Evolutionary conservation across 345 rosid genomes (phyloP), one percentile per base, ranked within the genome.

Genomic region (Rubroshorea leprosula): DNA sequence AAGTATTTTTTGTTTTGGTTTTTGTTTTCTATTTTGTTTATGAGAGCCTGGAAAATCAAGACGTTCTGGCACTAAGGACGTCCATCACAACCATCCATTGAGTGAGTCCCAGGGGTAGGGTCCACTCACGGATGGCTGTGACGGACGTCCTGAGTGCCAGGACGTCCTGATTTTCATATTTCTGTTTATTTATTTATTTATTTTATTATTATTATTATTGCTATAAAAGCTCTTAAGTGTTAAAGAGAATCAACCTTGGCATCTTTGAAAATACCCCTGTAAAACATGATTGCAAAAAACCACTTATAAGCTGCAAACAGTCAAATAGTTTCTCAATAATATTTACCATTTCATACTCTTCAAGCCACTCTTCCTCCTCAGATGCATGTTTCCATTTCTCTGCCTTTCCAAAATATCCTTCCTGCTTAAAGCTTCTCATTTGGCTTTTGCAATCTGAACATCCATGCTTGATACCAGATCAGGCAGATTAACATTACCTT

Each of bases 321-420:
- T 29, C 29, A 23, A 25, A 24, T 39, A 27, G 54, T 27, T 27
- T 27, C 31, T 27, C 31, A 8, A 22, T 20, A 57, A 51, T 14
- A 24, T 23, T 61, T 58, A 84, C 98, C 89, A 73, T 84, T 75
- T 89, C 97, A 76, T 89, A 92, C 25, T 86, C 95, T 71, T 92
- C 91, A 64, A 92, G 93, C 96, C 98, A 92, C 62, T 79, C 76
- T 74, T 89, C 97, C 80, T 92, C 97, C 58, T 89, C 87, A 4
- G 77, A 63, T 51, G 89, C 93, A 56, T 75, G 72, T 68, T 76
- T 83, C 97, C 90, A 84, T 72, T 86, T 86, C 70, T 83, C 93
- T 67, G 84, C 89, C 69, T 72, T 84, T 89, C 98, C 74, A 92
- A 68, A 26, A 89, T 85, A 53, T 92, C 96, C 77, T 79, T 92